Evolutionary conservation across 805 yeast species (phyloP), one percentile per base, ranked within the genome.

Genomic region (Hanseniaspora occidentalis): DNA sequence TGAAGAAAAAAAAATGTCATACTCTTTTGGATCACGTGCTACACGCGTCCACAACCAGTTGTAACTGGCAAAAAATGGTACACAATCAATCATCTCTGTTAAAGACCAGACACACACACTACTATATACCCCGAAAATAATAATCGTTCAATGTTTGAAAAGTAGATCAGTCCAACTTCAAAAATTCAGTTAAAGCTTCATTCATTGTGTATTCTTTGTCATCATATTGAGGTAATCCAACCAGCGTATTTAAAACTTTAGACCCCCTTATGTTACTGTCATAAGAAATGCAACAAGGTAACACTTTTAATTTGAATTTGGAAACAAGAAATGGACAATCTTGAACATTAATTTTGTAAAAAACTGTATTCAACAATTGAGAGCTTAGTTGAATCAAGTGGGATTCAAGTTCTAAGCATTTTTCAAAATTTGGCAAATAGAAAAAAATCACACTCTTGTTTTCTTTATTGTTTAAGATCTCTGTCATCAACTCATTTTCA

Each of bases 301-400:
- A 63, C 9, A 79, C 76, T 52, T 79, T 73, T 38, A 85, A 67
- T 2, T 65, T 62, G 31, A 85, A 65, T 51, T 74, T 76, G 2
- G 74, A 60, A 4, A 76, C 84, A 35, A 85, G 61, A 51, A 84
- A 84, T 3, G 94, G 86, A 1, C 88, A 81, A 29, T 70, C 61
- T 26, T 65, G 70, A 0, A 83, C 95, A 41, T 69, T 64, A 3
- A 81, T 69, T 36, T 70, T 65, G 17, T 70, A 56, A 43, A 80
- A 73, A 42, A 64, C 66, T 1, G 82, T 64, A 2, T 64, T 61
- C 36, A 79, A 51, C 57, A 84, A 83, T 46, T 70, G 73, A 43
- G 66, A 67, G 1, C 89, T 75, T 6, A 84, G 50, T 38, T 37
- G 46, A 22, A 48, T 43, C 22, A 70, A 48, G 45, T 67, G 65